Evolutionary conservation across 2,329 filamentous ascomycete genomes (phyloP), one percentile per base, ranked within the genome.

Genomic region (Fusarium redolens): DNA sequence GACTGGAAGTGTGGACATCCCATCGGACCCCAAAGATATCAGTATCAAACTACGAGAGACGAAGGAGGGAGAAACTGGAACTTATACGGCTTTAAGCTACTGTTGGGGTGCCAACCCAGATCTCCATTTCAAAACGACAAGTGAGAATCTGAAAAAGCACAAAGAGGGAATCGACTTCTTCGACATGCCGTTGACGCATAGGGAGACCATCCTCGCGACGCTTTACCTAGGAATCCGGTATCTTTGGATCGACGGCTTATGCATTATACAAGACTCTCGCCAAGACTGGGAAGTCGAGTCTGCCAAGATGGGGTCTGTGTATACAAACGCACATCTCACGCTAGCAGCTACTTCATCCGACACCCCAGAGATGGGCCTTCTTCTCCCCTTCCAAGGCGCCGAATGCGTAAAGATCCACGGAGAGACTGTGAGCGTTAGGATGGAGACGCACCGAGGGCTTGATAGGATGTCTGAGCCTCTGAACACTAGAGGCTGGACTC

Each of bases 261-360:
- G 66, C 11, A 69, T 69, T 1, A 40, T 69, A 0, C 66, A 69
- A 14, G 66, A 69, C 10, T 68, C 59, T 13, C 43, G 4, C 10
- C 13, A 69, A 20, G 66, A 69, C 15, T 69, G 66, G 66, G 57
- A 69, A 4, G 35, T 8, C 0, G 66, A 64, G 22, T 69, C 57
- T 4, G 18, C 18, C 2, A 35, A n/a, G 3, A 69, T 69, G 57
- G 65, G 57, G 0, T 41, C 50, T 6, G 6, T 69, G 4, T 69
- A 64, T 17, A 57, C 14, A 4, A 45, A 33, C 2, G 33, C 66
- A 7, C 59, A 69, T 4, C 25, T 69, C 2, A 68, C 57, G 0
- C 35, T 63, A 1, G 50, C 66, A 20, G 44, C 50, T 0, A 68
- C 65, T 2, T 69, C 66, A 5, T 41, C 48, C 2, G 44, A 33